A percentile compares a stretch with the other conserved stretches of the same genome.
These are phyloP conservation scores for Capsicum rhomboideum DNA, from an alignment of 257 asterid genomes.

Conservation along the genomic window DNA sequence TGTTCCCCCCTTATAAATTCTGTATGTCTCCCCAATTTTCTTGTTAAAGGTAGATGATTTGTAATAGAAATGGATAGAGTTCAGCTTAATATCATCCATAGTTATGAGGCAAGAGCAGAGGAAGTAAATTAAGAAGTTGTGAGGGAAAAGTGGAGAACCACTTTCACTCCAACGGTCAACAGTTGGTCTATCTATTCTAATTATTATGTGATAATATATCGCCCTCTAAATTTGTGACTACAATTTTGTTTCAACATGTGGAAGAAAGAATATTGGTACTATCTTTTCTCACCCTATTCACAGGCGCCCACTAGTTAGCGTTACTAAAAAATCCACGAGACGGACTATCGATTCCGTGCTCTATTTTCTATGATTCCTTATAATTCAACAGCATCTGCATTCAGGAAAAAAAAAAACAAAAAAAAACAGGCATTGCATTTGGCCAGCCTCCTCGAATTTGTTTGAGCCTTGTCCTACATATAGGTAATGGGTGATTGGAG, in stretches of 20 bases:
- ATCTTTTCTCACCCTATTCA: neutral
- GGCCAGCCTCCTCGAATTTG: neutral
- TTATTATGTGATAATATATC: neutral
- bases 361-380: neutral
- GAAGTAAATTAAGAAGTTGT: conserved; percentile 12
- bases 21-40: neutral
- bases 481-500: no score
- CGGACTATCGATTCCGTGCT: neutral
- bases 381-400: neutral
- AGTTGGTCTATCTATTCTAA: neutral
- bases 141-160: conserved; percentile 26
- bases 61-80: neutral
- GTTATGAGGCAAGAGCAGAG: neutral
- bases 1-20: neutral
- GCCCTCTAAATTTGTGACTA: neutral
- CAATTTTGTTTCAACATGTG: neutral
- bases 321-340: neutral
- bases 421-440: neutral
- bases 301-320: neutral
- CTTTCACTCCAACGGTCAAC: neutral
- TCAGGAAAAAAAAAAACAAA: neutral
- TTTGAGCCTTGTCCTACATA: no score
- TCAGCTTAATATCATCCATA: neutral
- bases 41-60: neutral
- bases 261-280: neutral